Base-by-base conservation (phyloP, 805 yeast species). In the Candida germanica region DNA sequence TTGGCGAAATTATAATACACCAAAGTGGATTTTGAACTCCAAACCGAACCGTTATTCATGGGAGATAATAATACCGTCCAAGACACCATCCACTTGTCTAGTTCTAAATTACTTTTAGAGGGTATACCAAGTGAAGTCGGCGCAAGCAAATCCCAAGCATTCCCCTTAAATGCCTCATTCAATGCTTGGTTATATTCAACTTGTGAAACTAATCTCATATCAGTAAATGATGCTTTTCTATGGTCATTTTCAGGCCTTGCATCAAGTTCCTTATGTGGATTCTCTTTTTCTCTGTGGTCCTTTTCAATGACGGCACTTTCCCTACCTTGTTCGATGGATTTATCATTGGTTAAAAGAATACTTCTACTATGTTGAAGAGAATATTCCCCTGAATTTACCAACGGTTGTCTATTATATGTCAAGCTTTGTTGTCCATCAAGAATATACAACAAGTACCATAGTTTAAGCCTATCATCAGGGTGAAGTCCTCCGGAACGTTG, bases 11-110 rank as follows among this genome's bases (percentile, higher is more conserved):
- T 80, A 50, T 81, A 81, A 50, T 81, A 82, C 28, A 81, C 75
- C 40, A 81, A 61, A 0, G 87, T 80, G 1, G 84, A 78, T 48
- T 81, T 81, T 1, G 83, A 73, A 7, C 83, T 75, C 88, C 88
- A 81, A 8, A 68, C 70, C 0, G 69, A 58, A 1, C 71, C 71
- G 25, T 79, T 75, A 33, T 69, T 69, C 31, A 76, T 69, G 1
- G 85, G 83, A 3, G 83, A 75, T 14, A 81, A 58, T 26, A 80
- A 55, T 8, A 82, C 84, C 0, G 88, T 79, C 88, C 88, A 81
- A 14, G 81, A 80, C 4, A 81, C 85, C 86, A 81, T 81, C 88
- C 88, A 81, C 54, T 74, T 79, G 49, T 81, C 88, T 24, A 81
- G 57, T 39, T 80, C 85, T 38, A 81, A 56, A 50, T 81, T 81